Evolutionary conservation across 768 basidiomycete species (phyloP).

Genomic region (Xerocomus potaroensis): DNA sequence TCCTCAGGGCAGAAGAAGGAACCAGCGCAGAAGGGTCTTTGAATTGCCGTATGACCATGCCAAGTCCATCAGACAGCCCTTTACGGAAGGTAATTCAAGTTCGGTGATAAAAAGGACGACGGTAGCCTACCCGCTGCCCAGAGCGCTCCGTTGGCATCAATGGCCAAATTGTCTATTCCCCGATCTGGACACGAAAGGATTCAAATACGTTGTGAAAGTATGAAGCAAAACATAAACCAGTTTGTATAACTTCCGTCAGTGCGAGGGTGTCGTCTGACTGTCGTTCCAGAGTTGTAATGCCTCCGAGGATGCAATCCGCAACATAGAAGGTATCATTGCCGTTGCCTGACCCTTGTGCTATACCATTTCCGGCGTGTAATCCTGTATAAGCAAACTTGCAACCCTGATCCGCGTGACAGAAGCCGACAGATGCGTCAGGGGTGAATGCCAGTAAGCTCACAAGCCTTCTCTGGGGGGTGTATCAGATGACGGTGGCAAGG

Average conservation of each 20-base stretch:
- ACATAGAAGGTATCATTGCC: slow-evolving; percentile 64
- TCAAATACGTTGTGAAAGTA: slow-evolving; percentile 1
- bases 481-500: not conserved
- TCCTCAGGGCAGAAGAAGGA: slow-evolving; percentile 48
- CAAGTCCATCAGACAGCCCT: slow-evolving; percentile 44
- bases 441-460: slow-evolving; percentile 30
- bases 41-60: slow-evolving; percentile 36
- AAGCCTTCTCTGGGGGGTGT: slow-evolving; percentile 16
- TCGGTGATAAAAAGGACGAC: not conserved
- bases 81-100: not conserved
- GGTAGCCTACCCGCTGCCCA: slow-evolving; percentile 55
- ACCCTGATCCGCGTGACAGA: slow-evolving; percentile 55
- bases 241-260: slow-evolving; percentile 46
- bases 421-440: slow-evolving; percentile 50
- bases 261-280: slow-evolving; percentile 57
- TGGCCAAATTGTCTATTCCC: slow-evolving; percentile 54
- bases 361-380: slow-evolving; percentile 60
- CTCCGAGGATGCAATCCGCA: slow-evolving; percentile 40
- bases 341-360: slow-evolving; percentile 38
- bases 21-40: slow-evolving; percentile 37
- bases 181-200: slow-evolving; percentile 35
- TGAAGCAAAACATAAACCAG: slow-evolving; percentile 38
- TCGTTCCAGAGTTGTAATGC: slow-evolving; percentile 50
- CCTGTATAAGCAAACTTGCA: slow-evolving; percentile 56
- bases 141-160: slow-evolving; percentile 56